Evolutionary conservation across 2,329 filamentous ascomycete genomes (phyloP).

Genomic region (Neonectria magnoliae): DNA sequence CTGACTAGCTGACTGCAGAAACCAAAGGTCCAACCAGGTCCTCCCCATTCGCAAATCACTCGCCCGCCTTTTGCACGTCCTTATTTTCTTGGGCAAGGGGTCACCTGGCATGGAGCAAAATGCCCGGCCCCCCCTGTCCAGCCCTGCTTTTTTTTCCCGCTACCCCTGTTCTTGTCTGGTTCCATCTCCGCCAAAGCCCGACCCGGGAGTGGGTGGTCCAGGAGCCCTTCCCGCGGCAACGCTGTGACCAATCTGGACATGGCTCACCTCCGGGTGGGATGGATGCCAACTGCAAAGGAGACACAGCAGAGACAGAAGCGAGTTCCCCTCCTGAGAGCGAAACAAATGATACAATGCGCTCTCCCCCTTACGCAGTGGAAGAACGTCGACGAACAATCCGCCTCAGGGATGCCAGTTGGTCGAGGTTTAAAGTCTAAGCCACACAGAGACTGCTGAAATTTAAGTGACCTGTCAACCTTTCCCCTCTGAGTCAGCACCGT

Average conservation of each 20-base stretch:
- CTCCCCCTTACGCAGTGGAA: background rate
- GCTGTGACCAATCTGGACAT: slow-evolving; percentile 2
- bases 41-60: background rate
- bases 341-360: background rate
- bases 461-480: background rate
- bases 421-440: slow-evolving; percentile 4
- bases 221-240: background rate
- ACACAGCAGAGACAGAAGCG: background rate
- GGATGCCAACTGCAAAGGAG: background rate
- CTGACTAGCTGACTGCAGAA: background rate
- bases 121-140: background rate
- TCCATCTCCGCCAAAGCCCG: background rate
- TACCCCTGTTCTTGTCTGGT: background rate
- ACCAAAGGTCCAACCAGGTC: background rate
- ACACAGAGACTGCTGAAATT: slow-evolving; percentile 15
- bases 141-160: background rate
- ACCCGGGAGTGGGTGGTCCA: background rate
- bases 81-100: background rate
- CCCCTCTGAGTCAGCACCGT: slow-evolving; percentile 11
- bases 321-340: background rate
- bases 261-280: background rate
- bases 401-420: background rate
- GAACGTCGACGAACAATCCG: background rate
- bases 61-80: background rate
- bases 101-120: background rate